Base-by-base conservation (phyloP, 2,329 filamentous ascomycete genomes). In the Fusarium sublunatum region DNA sequence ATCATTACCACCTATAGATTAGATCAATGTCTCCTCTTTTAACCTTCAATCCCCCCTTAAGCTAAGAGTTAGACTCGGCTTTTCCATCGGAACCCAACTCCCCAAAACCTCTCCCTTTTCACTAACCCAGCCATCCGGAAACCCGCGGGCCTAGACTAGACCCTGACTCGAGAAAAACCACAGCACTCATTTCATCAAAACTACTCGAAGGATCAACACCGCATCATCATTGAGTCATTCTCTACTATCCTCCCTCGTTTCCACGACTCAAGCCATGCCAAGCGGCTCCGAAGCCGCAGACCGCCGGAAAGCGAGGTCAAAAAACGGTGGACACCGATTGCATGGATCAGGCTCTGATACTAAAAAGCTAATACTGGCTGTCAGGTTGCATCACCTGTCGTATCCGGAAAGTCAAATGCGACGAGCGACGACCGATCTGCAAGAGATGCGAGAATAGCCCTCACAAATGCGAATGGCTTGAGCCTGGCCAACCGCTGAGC, bases 321-420 rank as follows among this genome's bases (percentile, higher is more conserved):
- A 65, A 41, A 69, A 69, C 31, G 66, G 66, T 69, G 47, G 3
- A 28, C 19, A n/a, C 6, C 41, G 24, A 12, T 22, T 19, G 5
- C 40, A 35, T 11, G 31, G 9, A 19, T 40, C 28, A 24, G 22
- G 5, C 11, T 41, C 36, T 19, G 26, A 38, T 13, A 24, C n/a
- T 24, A 7, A 32, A 29, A 19, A 26, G 4, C 35, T 43, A 11
- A 54, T 11, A 6, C 11, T 36, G n/a, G 22, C 3, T 9, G 3
- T 4, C 26, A 53, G 66, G 66, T 0, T 69, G 66, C 43, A 26
- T 69, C 26, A 69, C 66, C 2, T 69, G 66, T 25, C 66, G 66
- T 6, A 65, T 69, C 7, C 64, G 66, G 7, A 69, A 69, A 28
- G 66, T 69, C 26, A 69, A 69, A 25, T 69, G 66, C 26, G 66